These are phyloP conservation scores for Massariosphaeria phaeospora DNA, from an alignment of 495 filamentous ascomycete species.

Conservation along the genomic window DNA sequence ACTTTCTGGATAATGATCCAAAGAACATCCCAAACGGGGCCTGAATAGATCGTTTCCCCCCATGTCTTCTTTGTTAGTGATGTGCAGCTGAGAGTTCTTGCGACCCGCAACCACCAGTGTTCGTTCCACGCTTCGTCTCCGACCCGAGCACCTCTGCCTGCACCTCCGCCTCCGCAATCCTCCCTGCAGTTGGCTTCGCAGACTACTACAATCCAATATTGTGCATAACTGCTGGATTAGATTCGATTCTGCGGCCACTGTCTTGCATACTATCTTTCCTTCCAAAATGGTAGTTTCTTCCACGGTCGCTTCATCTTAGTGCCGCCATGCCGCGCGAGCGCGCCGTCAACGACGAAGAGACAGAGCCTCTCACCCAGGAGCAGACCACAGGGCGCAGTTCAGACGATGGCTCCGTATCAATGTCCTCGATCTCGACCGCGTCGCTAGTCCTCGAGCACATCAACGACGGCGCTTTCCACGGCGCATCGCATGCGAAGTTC, in stretches of 20 bases:
- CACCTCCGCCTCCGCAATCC: not conserved
- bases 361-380: conserved; percentile 30
- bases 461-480: conserved; percentile 43
- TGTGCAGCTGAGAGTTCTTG: not conserved
- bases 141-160: not conserved
- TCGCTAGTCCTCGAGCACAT: conserved; percentile 74
- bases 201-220: too few species aligned
- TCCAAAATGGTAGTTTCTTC: not conserved
- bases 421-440: conserved; percentile 68
- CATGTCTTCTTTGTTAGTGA: not conserved
- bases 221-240: too few species aligned
- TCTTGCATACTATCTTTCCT: not conserved
- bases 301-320: conserved; percentile 1
- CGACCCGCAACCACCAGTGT: not conserved
- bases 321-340: conserved; percentile 29
- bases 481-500: conserved; percentile 24
- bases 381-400: conserved; percentile 18
- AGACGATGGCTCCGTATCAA: conserved; percentile 51
- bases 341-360: conserved; percentile 33
- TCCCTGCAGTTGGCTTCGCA: not conserved
- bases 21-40: not conserved
- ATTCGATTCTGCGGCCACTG: too few species aligned
- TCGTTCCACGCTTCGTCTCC: not conserved
- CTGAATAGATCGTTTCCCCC: conserved; percentile 1
- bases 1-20: too few species aligned